A percentile compares a stretch with the other conserved stretches of the same genome.
phyloP scores from a whole-genome alignment of 2,329 filamentous ascomycete genomes.

The Paracoccidioides lutzii region DNA sequence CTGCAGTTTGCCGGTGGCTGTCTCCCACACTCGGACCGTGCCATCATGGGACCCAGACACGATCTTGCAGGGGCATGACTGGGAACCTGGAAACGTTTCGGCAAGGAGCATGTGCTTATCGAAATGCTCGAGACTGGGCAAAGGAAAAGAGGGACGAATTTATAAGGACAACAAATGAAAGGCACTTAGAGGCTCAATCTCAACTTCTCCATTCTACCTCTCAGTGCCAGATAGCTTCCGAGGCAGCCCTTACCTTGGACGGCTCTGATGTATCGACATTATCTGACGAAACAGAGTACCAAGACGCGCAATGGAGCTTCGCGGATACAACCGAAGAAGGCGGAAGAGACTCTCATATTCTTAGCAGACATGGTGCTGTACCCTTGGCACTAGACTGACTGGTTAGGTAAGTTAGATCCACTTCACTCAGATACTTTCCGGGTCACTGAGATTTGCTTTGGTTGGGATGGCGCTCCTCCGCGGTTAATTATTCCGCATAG shows the following conservation, averaged over 20 bases:
- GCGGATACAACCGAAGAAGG: constrained; percentile 1
- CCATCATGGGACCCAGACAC: too few relatives aligned
- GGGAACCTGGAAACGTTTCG: constrained; percentile 17
- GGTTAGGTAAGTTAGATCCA: not conserved
- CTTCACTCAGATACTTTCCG: too few relatives aligned
- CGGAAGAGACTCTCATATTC: constrained; percentile 1
- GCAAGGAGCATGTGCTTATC: constrained; percentile 25
- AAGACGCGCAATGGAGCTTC: constrained; percentile 3
- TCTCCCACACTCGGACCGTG: too few relatives aligned
- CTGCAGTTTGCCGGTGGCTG: too few relatives aligned
- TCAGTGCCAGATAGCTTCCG: not conserved
- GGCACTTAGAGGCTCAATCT: not conserved
- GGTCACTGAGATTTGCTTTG: too few relatives aligned
- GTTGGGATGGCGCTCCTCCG: too few relatives aligned
- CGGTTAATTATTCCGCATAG: too few relatives aligned
- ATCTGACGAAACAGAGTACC: not conserved
- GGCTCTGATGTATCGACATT: not conserved
- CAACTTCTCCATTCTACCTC: not conserved
- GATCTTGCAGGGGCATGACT: too few relatives aligned
- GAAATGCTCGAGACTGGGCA: constrained; percentile 30
- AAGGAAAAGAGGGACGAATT: constrained; percentile 24
- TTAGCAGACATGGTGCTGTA: constrained; percentile 1
- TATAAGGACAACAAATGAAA: constrained; percentile 19
- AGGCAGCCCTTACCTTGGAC: not conserved
- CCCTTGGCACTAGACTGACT: not conserved